Base-by-base conservation (phyloP, 2,329 filamentous ascomycete species). In the Fusarium sp. region DNA sequence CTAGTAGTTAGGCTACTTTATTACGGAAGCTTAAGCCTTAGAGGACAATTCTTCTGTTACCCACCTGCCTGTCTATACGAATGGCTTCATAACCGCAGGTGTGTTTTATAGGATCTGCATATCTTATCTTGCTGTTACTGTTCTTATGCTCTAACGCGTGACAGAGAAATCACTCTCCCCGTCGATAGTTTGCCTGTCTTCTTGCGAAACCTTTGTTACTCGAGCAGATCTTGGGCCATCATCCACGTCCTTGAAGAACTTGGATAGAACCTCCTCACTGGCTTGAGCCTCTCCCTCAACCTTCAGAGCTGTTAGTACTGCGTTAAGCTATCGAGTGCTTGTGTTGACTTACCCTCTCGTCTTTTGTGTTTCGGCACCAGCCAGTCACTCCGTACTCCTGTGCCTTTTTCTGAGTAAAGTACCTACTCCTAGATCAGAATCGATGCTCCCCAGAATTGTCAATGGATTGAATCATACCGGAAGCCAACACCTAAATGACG, bases 271-370 rank as follows among this genome's bases (percentile, higher is more conserved):
- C 1, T 88, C 85, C 2, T 89, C 84, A 3, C 87, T 84, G 30
- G 93, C 94, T 78, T 98, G 95, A 7, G 91, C 94, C 81, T 98
- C 94, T 26, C 95, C 95, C 76, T 93, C 89, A 48, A 98, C 94
- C 93, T 97, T 74, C 80, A 54, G 13, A 18, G 16, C 13, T 23
- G 41, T 69, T 28, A 69, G 45, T 44, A 4, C 18, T 30, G 18
- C 16, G 18, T 16, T 39, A 48, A 18, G 13, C 39, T 37, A 12
- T 6, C 3, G 3, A 30, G 21, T 30, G 25, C 13, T 42, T 26
- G 16, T 39, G 52, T 71, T 43, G 10, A 21, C 34, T 21, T 70
- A 85, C 88, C 80, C 88, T 89, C 67, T 85, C 84, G 62, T 86
- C 82, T 3, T 81, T 73, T 0, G 86, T 88, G 74, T 90, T 90